Conservation (phyloP, 768 basidiomycete genomes). For the Lenzites betulinus region DNA sequence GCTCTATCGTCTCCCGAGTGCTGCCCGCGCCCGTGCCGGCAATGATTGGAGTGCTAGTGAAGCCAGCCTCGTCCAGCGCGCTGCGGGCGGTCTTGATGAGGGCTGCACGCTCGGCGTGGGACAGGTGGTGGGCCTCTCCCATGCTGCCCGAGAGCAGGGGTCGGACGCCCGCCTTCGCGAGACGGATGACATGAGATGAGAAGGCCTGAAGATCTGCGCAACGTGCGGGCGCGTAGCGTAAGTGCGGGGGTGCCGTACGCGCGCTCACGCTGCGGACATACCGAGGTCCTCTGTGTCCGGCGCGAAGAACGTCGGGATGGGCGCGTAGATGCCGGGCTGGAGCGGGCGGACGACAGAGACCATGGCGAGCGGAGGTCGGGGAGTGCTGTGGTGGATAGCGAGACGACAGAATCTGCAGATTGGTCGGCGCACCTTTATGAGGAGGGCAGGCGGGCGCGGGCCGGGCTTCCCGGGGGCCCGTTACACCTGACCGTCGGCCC, state of each 20-base stretch:
- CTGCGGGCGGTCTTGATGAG: slow-evolving; percentile 48
- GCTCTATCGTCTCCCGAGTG: slow-evolving; percentile 77
- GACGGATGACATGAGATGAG: slow-evolving; percentile 40
- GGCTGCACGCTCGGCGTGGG: slow-evolving; percentile 37
- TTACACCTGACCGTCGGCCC: slow-evolving; percentile 24
- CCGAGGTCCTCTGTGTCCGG: slow-evolving; percentile 79
- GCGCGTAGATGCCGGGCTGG: slow-evolving; percentile 78
- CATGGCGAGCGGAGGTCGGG: slow-evolving; percentile 10
- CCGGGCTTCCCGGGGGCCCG: slow-evolving; percentile 14
- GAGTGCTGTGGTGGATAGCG: slow-evolving; percentile 12
- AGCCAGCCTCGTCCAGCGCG: slow-evolving; percentile 67
- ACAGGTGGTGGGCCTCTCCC: slow-evolving; percentile 52
- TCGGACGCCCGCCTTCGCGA: slow-evolving; percentile 43
- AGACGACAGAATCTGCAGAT: slow-evolving; percentile 16
- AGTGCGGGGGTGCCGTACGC: background rate
- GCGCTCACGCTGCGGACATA: slow-evolving; percentile 37
- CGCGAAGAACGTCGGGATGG: slow-evolving; percentile 84
- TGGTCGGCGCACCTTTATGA: slow-evolving; percentile 18
- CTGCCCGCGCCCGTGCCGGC: slow-evolving; percentile 83
- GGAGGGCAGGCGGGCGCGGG: slow-evolving; percentile 8
- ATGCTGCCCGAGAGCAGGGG: slow-evolving; percentile 41
- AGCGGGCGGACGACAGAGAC: slow-evolving; percentile 51
- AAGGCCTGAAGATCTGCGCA: slow-evolving; percentile 41
- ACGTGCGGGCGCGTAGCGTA: background rate
- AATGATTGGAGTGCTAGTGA: slow-evolving; percentile 64